A percentile compares a stretch with the other conserved stretches of the same genome.
Conservation (phyloP, 2,329 filamentous ascomycete species). For the Pseudogymnoascus sp. region DNA sequence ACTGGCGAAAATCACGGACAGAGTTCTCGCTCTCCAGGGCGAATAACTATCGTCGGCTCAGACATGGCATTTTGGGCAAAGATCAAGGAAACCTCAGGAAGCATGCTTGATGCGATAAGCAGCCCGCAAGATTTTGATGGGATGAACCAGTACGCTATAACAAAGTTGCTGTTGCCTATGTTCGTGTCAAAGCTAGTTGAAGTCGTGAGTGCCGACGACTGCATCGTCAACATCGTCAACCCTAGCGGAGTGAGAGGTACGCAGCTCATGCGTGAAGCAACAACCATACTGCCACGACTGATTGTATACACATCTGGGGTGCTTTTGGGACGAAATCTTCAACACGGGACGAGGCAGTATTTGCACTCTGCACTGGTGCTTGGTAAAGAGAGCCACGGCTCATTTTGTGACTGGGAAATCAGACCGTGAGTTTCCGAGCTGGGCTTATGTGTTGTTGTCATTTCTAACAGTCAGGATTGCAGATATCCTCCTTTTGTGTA, state of each 20-base stretch:
- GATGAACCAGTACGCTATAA: constrained; percentile 11
- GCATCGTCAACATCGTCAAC: constrained; percentile 21
- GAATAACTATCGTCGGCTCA: constrained; percentile 29
- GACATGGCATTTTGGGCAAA: constrained; percentile 19
- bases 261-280: constrained; percentile 11
- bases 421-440: constrained; percentile 20
- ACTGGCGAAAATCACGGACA: constrained; percentile 9
- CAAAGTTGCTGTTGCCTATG: constrained; percentile 16
- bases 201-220: constrained; percentile 16
- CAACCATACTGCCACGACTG: neutral
- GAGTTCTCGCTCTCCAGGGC: constrained; percentile 16
- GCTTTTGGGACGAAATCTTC: constrained; percentile 13
- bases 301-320: constrained; percentile 6
- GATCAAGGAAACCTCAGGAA: neutral
- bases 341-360: constrained; percentile 18
- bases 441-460: neutral
- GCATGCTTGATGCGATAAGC: neutral
- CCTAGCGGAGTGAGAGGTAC: constrained; percentile 19
- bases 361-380: constrained; percentile 18
- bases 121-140: constrained; percentile 7
- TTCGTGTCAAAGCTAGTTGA: constrained; percentile 16
- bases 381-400: constrained; percentile 22
- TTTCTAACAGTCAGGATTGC: neutral
- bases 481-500: neutral
- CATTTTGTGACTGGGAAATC: constrained; percentile 18